Conservation (phyloP, 352 stramenopile species). For the Phytopythium boreale region DNA sequence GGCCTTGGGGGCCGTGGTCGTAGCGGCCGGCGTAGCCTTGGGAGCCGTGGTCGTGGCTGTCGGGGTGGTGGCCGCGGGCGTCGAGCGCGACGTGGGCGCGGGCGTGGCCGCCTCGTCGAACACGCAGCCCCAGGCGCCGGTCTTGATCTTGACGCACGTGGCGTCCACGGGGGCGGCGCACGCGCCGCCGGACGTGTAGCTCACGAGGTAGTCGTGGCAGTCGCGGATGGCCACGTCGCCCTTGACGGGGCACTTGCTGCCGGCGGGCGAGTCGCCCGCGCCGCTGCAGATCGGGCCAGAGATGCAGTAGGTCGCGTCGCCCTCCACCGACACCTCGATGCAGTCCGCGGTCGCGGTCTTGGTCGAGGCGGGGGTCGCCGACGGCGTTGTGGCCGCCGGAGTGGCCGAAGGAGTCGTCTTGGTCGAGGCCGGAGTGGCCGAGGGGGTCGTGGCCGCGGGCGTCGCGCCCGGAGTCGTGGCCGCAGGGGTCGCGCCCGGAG, state of each 20-base stretch:
- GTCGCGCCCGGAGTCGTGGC: conserved; percentile 15
- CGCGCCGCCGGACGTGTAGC: conserved; percentile 40
- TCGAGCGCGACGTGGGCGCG: conserved; percentile 18
- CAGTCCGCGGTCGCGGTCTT: conserved; percentile 28
- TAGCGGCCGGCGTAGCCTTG: conserved; percentile 13
- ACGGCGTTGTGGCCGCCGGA: conserved; percentile 13
- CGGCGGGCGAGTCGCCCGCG: conserved; percentile 31
- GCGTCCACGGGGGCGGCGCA: conserved; percentile 57
- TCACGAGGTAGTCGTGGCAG: conserved; percentile 54
- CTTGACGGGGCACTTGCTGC: conserved; percentile 50
- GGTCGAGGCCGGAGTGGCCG: conserved; percentile 17
- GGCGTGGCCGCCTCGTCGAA: conserved; percentile 25
- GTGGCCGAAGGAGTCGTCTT: conserved; percentile 14
- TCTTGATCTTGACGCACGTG: conserved; percentile 58
- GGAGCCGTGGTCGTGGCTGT: conserved; percentile 9
- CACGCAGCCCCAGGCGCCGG: conserved; percentile 70
- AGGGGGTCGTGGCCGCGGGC: conserved; percentile 12
- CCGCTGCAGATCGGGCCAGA: conserved; percentile 59
- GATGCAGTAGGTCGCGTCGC: conserved; percentile 76
- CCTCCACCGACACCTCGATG: conserved; percentile 60
- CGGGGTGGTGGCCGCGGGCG: conserved; percentile 13
- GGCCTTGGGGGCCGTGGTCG: conserved; percentile 7
- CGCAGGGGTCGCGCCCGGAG: neutral
- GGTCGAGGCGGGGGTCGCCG: conserved; percentile 11
- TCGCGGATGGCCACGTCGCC: conserved; percentile 52